Evolutionary conservation across 306 rosid genomes (phyloP).

Genomic region (Prunus padus): DNA sequence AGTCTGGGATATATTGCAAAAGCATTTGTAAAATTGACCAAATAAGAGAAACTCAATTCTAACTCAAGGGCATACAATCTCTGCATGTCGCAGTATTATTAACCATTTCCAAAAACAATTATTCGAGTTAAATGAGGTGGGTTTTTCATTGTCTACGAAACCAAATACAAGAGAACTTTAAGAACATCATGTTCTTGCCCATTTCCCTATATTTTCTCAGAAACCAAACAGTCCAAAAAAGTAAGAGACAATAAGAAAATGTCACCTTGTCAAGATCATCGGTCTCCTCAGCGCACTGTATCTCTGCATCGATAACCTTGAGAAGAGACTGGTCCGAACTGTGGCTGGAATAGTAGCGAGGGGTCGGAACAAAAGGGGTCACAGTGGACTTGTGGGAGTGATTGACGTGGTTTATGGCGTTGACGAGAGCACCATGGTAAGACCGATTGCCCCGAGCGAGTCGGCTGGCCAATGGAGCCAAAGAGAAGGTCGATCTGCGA

Average conservation of each 20-base stretch:
- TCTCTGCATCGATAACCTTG: slow-evolving; percentile 66
- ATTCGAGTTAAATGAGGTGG: background rate
- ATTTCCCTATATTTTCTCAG: background rate
- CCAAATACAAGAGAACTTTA: background rate
- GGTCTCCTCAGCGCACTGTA: slow-evolving; percentile 53
- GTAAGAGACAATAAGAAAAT: background rate
- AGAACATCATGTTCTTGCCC: background rate
- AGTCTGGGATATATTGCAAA: background rate
- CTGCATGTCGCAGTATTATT: background rate
- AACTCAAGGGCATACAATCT: background rate
- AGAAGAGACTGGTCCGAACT: slow-evolving; percentile 55
- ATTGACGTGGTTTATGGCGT: slow-evolving; percentile 35
- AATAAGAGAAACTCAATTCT: background rate
- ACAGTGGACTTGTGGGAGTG: slow-evolving; percentile 6
- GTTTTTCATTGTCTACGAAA: background rate
- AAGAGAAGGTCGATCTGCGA: slow-evolving; percentile 59
- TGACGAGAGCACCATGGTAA: slow-evolving; percentile 31
- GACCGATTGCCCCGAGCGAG: slow-evolving; percentile 33
- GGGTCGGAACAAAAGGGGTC: slow-evolving; percentile 27
- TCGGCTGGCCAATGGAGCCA: slow-evolving; percentile 45
- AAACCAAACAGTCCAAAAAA: background rate
- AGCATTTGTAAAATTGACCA: background rate
- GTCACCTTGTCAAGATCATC: slow-evolving; percentile 58
- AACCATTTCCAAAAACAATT: background rate
- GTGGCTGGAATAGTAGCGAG: slow-evolving; percentile 50